phyloP scores from a whole-genome alignment of 2,329 filamentous ascomycete species.

The Pestalotiopsis sp. region DNA sequence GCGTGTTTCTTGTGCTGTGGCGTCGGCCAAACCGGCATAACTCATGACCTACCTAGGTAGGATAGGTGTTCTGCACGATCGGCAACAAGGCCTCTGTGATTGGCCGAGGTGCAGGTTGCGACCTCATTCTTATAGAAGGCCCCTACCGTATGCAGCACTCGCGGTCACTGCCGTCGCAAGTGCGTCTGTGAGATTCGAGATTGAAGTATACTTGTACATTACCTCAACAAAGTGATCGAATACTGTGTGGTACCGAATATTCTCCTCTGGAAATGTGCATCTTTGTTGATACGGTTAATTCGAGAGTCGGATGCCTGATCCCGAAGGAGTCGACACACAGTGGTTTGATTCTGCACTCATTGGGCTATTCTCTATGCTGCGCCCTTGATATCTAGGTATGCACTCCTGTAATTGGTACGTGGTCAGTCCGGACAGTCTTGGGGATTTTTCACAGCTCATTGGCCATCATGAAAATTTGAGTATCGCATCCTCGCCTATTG shows the following conservation, averaged over 20 bases:
- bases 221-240: not conserved
- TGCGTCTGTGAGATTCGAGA: not conserved
- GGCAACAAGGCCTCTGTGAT: not conserved
- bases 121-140: not conserved
- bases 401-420: not conserved
- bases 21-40: not conserved
- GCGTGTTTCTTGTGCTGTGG: not conserved
- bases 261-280: not conserved
- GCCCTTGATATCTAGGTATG: not conserved
- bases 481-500: not conserved
- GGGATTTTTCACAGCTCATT: not conserved
- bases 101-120: not conserved
- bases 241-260: not conserved
- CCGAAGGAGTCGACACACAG: not conserved
- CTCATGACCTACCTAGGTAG: not conserved
- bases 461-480: not conserved
- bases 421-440: not conserved
- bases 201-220: not conserved
- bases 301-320: not conserved
- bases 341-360: not conserved
- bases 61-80: not conserved
- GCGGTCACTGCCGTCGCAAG: not conserved
- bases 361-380: not conserved
- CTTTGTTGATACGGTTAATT: not conserved
- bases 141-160: not conserved